Conservation (phyloP, 352 stramenopile genomes). For the Phytophthora fragariaefolia region DNA sequence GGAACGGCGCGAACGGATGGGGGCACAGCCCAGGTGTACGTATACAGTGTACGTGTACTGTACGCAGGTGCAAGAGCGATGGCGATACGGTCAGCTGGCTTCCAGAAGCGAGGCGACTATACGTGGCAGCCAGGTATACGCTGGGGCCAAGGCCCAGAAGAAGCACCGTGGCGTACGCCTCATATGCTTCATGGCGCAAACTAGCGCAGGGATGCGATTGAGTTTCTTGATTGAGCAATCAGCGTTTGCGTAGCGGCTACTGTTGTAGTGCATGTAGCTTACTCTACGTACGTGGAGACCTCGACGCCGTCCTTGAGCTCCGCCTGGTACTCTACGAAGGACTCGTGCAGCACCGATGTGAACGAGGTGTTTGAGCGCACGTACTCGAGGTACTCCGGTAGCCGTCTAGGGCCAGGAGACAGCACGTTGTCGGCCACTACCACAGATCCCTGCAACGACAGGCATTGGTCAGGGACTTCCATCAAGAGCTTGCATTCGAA, state of each 20-base stretch:
- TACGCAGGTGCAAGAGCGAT: neutral
- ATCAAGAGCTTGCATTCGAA: too few relatives aligned
- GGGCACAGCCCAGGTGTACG: conserved; percentile 1
- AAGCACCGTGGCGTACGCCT: neutral
- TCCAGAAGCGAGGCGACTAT: neutral
- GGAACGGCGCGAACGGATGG: conserved; percentile 10
- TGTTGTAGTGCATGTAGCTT: neutral
- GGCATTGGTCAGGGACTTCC: neutral
- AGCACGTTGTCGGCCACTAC: conserved; percentile 51
- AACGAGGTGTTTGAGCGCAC: conserved; percentile 39
- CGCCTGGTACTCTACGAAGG: conserved; percentile 36
- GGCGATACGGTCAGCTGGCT: conserved; percentile 1
- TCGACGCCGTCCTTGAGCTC: conserved; percentile 37
- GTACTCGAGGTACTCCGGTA: conserved; percentile 43
- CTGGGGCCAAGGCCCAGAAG: neutral
- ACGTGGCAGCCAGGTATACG: neutral
- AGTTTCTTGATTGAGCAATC: neutral
- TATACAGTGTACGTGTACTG: too few relatives aligned
- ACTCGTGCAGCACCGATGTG: conserved; percentile 35
- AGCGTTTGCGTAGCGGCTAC: neutral
- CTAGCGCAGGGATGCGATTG: neutral
- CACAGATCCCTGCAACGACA: conserved; percentile 27
- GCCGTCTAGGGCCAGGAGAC: conserved; percentile 24
- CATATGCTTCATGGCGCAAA: conserved; percentile 11
- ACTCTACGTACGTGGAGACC: conserved; percentile 32